Base-by-base conservation (phyloP, 768 basidiomycete genomes). In the Daedaleopsis nitida region DNA sequence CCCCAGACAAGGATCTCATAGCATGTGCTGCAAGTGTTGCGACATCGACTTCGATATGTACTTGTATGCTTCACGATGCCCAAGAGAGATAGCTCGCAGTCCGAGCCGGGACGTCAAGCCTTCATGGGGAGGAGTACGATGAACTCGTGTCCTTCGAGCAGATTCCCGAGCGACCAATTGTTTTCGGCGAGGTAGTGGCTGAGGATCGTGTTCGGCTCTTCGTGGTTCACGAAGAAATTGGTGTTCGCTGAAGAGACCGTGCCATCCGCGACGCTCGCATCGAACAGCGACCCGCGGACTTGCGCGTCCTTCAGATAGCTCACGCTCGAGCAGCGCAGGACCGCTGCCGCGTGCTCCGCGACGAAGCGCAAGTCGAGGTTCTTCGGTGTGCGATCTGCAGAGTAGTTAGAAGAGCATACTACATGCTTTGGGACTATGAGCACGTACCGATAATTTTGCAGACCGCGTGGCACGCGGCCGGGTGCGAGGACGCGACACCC, bases 401-500 rank as follows among this genome's bases (percentile, higher is more conserved):
- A 1, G 12, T 24, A 19, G 16, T 16, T 8, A 13, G 32, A 17
- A 12, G 47, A 43, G 5, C 4, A 37, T 13, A 3, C n/a, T 32
- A 32, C 27, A 7, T 32, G 32, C 9, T 35, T 16, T 2, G 43
- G 32, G 7, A 14, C 35, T 14, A 8, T 2, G 37, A n/a, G 59
- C 64, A 55, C 65, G 8, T 64, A 74, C 75, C 16, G 13, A 52
- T 38, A 38, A 70, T 69, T 37, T 75, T 77, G 14, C 71, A 60
- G 3, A 76, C 56, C 0, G 69, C 71, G 44, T 58, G 47, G 7
- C 70, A 68, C 0, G 75, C 68, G 4, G 72, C 72, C 3, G 73
- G 71, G 37, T 73, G 75, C 1, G 76, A 73, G 0, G 76, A 76
- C 4, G 63, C 74, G 5, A 76, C 53, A 4, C 75, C 75, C 34